Evolutionary conservation across 140 eudicot genomes (phyloP).

Genomic region (Flaveria floridana): DNA sequence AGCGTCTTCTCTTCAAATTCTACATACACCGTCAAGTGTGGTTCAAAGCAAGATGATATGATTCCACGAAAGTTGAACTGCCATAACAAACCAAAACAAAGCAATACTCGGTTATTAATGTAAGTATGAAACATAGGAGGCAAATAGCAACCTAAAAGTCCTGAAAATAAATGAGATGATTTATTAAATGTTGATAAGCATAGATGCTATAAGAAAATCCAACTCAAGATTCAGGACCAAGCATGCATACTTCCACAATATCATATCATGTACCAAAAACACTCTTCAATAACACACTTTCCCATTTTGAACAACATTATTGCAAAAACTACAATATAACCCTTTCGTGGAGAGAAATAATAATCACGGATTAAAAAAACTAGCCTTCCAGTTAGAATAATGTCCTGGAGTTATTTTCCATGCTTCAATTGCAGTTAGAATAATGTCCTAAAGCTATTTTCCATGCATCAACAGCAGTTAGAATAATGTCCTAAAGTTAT

Average conservation of each 20-base stretch:
- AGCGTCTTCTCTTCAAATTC: slow-evolving; percentile 97
- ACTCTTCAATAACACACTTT: neutral
- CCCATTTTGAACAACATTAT: neutral
- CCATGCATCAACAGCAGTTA: neutral
- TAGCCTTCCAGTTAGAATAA: neutral
- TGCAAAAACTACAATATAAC: slow-evolving; percentile 7
- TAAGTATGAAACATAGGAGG: slow-evolving; percentile 22
- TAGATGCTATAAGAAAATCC: neutral
- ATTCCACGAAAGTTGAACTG: slow-evolving; percentile 98
- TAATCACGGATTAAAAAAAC: neutral
- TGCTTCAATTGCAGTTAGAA: no score
- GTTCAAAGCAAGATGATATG: slow-evolving; percentile 97
- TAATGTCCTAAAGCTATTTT: neutral
- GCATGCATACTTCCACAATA: neutral
- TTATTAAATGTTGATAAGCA: neutral
- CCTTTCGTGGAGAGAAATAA: neutral
- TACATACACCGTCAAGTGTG: slow-evolving; percentile 85
- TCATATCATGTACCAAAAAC: slow-evolving; percentile 1
- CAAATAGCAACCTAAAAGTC: neutral
- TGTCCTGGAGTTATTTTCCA: neutral
- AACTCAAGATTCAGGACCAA: neutral
- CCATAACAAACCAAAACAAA: slow-evolving; percentile 15
- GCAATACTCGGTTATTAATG: neutral
- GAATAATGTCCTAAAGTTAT: neutral
- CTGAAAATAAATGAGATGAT: neutral